A percentile compares a stretch with the other conserved stretches of the same genome.
phyloP scores from a whole-genome alignment of 495 filamentous ascomycete genomes.

The Rhypophila decipiens region DNA sequence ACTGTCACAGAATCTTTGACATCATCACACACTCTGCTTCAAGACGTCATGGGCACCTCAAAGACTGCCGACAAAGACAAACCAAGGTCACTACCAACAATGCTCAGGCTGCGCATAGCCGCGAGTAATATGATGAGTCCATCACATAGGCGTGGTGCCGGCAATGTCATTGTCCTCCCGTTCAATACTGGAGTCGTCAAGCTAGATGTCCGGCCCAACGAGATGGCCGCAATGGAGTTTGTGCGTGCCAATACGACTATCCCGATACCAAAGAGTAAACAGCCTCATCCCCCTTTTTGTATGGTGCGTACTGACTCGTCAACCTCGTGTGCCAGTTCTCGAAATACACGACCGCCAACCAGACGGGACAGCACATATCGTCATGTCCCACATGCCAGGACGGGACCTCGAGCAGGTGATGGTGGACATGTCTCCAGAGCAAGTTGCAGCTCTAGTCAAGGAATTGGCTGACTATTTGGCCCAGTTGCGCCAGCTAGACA shows the following conservation, averaged over 20 bases:
- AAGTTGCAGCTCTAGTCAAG: background rate
- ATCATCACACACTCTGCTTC: too few relatives aligned
- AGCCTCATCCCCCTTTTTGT: background rate
- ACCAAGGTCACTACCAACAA: background rate
- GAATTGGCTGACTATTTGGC: background rate
- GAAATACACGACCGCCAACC: constrained; percentile 1
- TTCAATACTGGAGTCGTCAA: constrained; percentile 1
- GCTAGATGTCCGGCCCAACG: background rate
- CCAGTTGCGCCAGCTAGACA: constrained; percentile 2
- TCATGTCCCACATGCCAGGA: constrained; percentile 1
- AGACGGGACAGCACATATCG: background rate
- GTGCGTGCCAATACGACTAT: constrained; percentile 6
- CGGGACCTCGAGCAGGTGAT: background rate
- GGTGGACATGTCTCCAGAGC: background rate
- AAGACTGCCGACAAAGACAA: background rate
- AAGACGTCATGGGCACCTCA: background rate
- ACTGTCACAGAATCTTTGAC: too few relatives aligned
- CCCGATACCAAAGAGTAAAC: constrained; percentile 2
- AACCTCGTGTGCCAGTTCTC: background rate
- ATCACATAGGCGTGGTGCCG: background rate
- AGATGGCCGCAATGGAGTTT: constrained; percentile 7
- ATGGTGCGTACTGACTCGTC: background rate
- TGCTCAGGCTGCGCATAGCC: background rate
- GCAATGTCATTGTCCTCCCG: background rate
- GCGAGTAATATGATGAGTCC: background rate